A percentile compares a stretch with the other conserved stretches of the same genome.
These are phyloP conservation scores for Sergeia podlipaevii DNA, from an alignment of 208 protist genomes.

Conservation along the genomic window DNA sequence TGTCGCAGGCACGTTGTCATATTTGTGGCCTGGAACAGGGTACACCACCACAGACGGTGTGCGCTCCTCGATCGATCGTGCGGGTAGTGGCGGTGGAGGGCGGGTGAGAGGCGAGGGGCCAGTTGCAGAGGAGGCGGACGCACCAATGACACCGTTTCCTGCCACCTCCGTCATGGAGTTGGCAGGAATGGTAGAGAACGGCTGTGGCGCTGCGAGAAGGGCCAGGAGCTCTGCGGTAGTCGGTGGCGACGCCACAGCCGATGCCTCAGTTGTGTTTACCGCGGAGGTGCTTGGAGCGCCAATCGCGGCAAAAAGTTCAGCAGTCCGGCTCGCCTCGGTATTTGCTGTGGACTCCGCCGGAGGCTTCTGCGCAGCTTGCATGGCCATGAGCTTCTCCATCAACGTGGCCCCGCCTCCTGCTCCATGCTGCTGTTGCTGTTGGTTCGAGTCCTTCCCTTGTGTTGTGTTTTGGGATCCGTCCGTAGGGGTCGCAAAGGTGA, in stretches of 20 bases:
- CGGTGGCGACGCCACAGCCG: neutral
- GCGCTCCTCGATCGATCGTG: conserved; percentile 57
- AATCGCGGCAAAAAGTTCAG: neutral
- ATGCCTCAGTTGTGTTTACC: neutral
- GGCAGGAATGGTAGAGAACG: neutral
- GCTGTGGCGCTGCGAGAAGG: neutral
- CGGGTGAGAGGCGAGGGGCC: conserved; percentile 25
- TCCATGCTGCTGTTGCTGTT: neutral
- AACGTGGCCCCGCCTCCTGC: conserved; percentile 27
- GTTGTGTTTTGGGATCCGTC: neutral
- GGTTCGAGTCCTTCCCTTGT: neutral
- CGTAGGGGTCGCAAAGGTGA: no score
- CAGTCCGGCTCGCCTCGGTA: neutral
- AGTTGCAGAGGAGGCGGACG: neutral
- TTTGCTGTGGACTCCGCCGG: neutral
- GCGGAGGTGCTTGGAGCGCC: conserved; percentile 2
- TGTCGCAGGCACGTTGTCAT: conserved; percentile 61
- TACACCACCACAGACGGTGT: conserved; percentile 79
- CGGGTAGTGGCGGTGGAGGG: conserved; percentile 75
- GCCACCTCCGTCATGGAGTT: neutral
- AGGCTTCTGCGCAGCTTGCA: conserved; percentile 28
- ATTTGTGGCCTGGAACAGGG: conserved; percentile 60
- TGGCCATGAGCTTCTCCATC: conserved; percentile 62
- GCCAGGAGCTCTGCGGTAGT: neutral
- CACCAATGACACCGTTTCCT: neutral